Base-by-base conservation (phyloP, 176 grass and related monocot genomes). In the Rhipidocladum racemiflorum region DNA sequence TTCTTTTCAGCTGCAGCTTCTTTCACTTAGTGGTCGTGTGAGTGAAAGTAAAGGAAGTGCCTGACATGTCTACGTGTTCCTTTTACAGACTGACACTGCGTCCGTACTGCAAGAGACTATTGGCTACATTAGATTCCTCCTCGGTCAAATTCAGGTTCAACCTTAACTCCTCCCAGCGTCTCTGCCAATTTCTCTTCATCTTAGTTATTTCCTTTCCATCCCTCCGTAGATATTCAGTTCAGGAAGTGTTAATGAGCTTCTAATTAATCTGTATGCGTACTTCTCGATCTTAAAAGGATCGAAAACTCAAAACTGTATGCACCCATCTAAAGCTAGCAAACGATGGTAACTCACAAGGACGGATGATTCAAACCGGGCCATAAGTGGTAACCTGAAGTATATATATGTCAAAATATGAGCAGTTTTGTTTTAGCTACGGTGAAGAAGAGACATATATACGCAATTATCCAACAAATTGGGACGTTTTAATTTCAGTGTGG, bases 81-180 rank as follows among this genome's bases (percentile, higher is more conserved):
- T 68, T 87, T 89, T 83, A 61, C 85, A 94, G 89, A 94, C 92
- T 77, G 92, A 94, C 87, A 94, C 89, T 66, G 89, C 92, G 54
- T 94, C 92, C 72, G 92, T 94, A 42, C 84, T 94, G 32, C 92
- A 91, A 87, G 92, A 94, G 88, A 88, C 92, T 63, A 86, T 90
- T 86, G 89, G 92, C 64, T 94, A 92, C 42, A 94, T 94, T 59
- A 88, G 85, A 85, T 94, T 94, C 81, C 92, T 94, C 38, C 68
- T 89, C 13, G 60, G 49, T 86, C 92, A 94, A 90, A 94, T 94
- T 56, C 81, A 94, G 92, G 92, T 94, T 48, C 29, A 87, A 83
- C 43, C 51, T 72, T 68, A 55, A 68, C 61, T 75, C 10, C 4
- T 38, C n/a, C 53, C 51, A 56, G 23, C 48, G 25, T 56, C 9